phyloP scores from a whole-genome alignment of 148 eudicot genomes.

The Amaranthus palmeri region DNA sequence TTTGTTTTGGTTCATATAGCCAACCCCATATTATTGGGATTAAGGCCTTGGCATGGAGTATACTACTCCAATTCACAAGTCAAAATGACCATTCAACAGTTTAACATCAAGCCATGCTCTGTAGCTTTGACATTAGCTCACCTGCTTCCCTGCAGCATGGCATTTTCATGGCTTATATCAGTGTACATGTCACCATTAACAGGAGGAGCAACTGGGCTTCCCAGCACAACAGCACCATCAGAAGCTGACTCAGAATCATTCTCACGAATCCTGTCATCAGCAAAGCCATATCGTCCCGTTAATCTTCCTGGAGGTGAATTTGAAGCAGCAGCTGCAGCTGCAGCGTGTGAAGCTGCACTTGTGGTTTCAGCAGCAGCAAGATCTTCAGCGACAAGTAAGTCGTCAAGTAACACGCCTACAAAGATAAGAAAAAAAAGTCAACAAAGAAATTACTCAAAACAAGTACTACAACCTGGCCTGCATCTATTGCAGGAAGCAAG shows the following conservation, averaged over 20 bases:
- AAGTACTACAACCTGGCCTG: background rate
- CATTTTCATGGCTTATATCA: conserved; percentile 92
- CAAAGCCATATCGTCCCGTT: conserved; percentile 58
- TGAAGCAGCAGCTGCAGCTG: conserved; percentile 88
- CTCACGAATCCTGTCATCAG: conserved; percentile 60
- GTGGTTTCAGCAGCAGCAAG: conserved; percentile 98
- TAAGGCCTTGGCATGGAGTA: too few relatives aligned
- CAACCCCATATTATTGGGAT: too few relatives aligned
- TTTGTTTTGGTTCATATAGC: too few relatives aligned
- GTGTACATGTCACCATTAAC: conserved; percentile 89
- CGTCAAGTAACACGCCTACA: conserved; percentile 80
- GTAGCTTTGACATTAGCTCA: conserved; percentile 27
- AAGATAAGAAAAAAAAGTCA: background rate
- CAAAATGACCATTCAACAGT: conserved; percentile 11
- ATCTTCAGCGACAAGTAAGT: conserved; percentile 94
- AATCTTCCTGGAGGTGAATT: conserved; percentile 65
- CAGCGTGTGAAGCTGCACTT: conserved; percentile 93
- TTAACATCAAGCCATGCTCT: background rate
- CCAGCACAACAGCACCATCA: conserved; percentile 91
- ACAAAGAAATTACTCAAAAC: too few relatives aligned
- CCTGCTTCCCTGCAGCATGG: conserved; percentile 77
- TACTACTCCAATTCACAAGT: background rate
- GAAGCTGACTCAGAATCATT: conserved; percentile 43
- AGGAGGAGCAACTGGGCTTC: conserved; percentile 92
- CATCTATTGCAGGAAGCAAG: background rate